Conservation (phyloP, 192 early-diverging fungal species). For the Backusella luteola region DNA sequence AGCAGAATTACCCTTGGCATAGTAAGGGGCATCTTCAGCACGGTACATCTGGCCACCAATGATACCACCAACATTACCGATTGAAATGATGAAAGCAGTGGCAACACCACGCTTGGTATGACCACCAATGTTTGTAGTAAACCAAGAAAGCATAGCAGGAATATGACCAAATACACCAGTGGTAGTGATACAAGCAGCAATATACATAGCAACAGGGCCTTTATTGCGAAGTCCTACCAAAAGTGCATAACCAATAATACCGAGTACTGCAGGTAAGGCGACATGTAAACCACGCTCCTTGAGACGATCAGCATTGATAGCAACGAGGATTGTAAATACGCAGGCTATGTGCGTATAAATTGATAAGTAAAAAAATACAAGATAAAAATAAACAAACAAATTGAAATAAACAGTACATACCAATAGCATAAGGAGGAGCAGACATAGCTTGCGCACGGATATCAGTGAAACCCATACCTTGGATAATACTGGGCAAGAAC, state of each 20-base stretch:
- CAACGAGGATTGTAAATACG: conserved; percentile 27
- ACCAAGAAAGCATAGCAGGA: conserved; percentile 64
- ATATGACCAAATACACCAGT: conserved; percentile 50
- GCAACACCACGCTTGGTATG: conserved; percentile 71
- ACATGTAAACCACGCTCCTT: conserved; percentile 47
- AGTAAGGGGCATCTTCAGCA: conserved; percentile 53
- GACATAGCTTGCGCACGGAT: conserved; percentile 49
- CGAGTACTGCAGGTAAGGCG: conserved; percentile 38
- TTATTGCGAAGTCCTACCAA: conserved; percentile 39
- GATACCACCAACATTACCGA: conserved; percentile 73
- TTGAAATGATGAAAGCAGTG: conserved; percentile 61
- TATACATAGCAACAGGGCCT: conserved; percentile 35
- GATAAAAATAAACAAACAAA: neutral
- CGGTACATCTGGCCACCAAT: conserved; percentile 77
- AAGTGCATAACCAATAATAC: conserved; percentile 48
- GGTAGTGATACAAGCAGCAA: conserved; percentile 41
- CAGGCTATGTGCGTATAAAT: conserved; percentile 22
- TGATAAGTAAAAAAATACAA: neutral
- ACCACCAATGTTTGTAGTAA: conserved; percentile 66
- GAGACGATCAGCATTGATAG: conserved; percentile 38
- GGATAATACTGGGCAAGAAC: conserved; percentile 72
- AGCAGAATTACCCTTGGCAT: conserved; percentile 44
- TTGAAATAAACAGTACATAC: conserved; percentile 12
- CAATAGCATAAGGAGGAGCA: conserved; percentile 50
- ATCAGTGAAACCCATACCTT: conserved; percentile 58